Evolutionary conservation across 345 rosid species (phyloP), one percentile per base, ranked within the genome.

Genomic region (Citrus medica): DNA sequence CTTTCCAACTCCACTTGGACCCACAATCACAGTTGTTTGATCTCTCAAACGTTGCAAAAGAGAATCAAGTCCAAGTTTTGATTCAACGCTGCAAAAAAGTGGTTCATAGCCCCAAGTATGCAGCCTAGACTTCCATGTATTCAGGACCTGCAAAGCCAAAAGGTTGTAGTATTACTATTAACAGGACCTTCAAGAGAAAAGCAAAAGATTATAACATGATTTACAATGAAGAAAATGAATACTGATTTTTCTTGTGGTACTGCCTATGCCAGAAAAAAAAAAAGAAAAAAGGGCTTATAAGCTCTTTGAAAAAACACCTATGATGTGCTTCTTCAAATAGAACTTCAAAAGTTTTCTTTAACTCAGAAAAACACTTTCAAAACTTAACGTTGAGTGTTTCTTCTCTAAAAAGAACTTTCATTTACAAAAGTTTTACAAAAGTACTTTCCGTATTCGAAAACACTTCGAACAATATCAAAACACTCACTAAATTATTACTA

Each of bases 1-100:
- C 81, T 95, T 95, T 61, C 99, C 98, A 25, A 93, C 99, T 82
- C 99, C 99, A 84, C 99, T 95, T n/a, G 99, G 99, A 51, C 99
- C 98, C 40, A 95, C 97, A 68, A 93, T 84, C 62, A 95, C 99
- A n/a, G 92, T 90, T 16, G 93, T 95, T 81, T 91, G 97, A 86
- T 91, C 87, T 80, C 88, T 86, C 87, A 95, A 62, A 53, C 76
- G 72, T 48, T 79, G 88, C 6, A 93, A 89, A 46, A 95, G 88
- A 0, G 87, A 77, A 61, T 90, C 93, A 73, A 95, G 93, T 59
- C 96, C 97, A 3, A 64, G 71, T 76, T 83, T 85, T 12, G 96
- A 83, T 27, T 93, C 92, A 66, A 92, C 94, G 48, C 98, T 95
- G 79, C 98, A 93, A 80, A 95, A 90, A 8, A 89, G 32, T 0